Evolutionary conservation across 345 rosid genomes (phyloP), one percentile per base, ranked within the genome.

Genomic region (Geranium brycei): DNA sequence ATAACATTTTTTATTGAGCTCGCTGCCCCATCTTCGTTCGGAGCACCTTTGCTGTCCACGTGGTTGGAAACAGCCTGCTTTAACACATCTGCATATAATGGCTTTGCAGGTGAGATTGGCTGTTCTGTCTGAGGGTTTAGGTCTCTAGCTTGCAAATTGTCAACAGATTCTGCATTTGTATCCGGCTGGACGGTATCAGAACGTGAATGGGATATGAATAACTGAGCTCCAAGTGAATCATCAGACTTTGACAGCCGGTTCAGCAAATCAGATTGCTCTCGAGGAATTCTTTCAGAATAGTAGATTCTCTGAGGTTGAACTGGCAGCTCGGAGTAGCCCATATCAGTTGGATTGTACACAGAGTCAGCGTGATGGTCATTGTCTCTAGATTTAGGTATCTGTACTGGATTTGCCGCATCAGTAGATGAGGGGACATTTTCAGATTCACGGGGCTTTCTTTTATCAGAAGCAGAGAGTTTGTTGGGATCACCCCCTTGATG

Each of bases 211-310:
- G 95, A 75, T 62, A 72, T 59, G 59, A 83, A 62, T 59, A 86
- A 73, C 78, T 86, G 96, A 74, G 89, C 70, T 76, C 82, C 91
- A 71, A 82, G 78, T 38, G 88, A 77, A 71, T 82, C 78, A 66
- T 87, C 91, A 23, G 96, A 91, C 63, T 91, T 91, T 19, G 97
- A 86, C 19, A 80, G 67, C 28, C 95, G 82, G 63, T 68, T 81
- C 70, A 85, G 85, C 71, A 83, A 62, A 35, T 82, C 97, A 64
- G 74, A 60, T 69, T 82, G 88, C 69, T 80, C 88, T 73, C 86
- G 75, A 7, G 95, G 95, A 73, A 86, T 73, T 72, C 81, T 86
- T 83, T 85, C 96, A 8, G 96, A 91, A 66, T 72, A 62, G 64
- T 80, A 91, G 55, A 80, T 82, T 76, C 91, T 85, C 63, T 67